Evolutionary conservation across 225 moss, liverwort and hornwort genomes (phyloP).

Genomic region (Polytrichum formosum): DNA sequence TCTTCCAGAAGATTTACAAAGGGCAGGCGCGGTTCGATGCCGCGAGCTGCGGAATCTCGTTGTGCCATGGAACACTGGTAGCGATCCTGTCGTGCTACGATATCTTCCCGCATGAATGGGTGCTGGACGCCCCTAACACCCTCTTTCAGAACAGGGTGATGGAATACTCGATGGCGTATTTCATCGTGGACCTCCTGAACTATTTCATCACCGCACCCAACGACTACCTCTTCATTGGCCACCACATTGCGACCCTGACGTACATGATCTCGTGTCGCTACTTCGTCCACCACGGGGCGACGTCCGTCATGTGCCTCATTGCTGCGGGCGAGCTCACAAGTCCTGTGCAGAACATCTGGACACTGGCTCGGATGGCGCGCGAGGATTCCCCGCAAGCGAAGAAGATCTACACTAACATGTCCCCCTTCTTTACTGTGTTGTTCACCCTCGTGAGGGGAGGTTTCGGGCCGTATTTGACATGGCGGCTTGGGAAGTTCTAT

Average conservation of each 20-base stretch:
- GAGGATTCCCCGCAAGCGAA: constrained; percentile 66
- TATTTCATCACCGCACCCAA: constrained; percentile 78
- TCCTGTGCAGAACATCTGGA: constrained; percentile 94
- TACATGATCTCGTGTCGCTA: constrained; percentile 98
- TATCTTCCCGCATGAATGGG: constrained; percentile 50
- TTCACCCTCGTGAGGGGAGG: constrained; percentile 84
- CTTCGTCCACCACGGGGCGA: constrained; percentile 51
- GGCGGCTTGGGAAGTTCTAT: constrained; percentile 70
- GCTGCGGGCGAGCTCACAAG: constrained; percentile 89
- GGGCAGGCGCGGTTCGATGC: constrained; percentile 81
- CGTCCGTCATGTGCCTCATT: constrained; percentile 92
- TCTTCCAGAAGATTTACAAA: constrained; percentile 72
- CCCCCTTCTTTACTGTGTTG: constrained; percentile 87
- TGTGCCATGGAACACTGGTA: constrained; percentile 71
- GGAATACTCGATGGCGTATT: constrained; percentile 99
- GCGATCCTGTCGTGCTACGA: constrained; percentile 56
- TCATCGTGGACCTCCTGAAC: constrained; percentile 78
- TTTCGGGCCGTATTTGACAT: constrained; percentile 85
- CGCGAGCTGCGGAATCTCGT: constrained; percentile 91
- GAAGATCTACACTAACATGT: constrained; percentile 66
- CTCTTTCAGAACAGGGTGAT: constrained; percentile 70
- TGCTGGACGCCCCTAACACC: constrained; percentile 69
- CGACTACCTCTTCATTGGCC: constrained; percentile 94
- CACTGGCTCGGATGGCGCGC: constrained; percentile 74
- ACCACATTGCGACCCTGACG: constrained; percentile 86